phyloP scores from a whole-genome alignment of 2,329 filamentous ascomycete species.

The Penicillium sp. region DNA sequence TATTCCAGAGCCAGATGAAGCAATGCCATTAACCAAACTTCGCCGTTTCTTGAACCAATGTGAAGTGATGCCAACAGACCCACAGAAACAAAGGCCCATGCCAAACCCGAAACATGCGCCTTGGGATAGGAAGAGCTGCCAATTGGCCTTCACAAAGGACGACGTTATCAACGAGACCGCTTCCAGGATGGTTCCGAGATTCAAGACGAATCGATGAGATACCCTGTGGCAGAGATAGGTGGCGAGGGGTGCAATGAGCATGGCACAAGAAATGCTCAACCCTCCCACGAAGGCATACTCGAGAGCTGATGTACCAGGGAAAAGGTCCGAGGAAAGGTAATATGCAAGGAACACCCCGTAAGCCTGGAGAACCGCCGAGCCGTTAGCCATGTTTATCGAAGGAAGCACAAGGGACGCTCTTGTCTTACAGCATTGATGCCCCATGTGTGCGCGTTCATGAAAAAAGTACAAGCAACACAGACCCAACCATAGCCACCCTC shows the following conservation, averaged over 20 bases:
- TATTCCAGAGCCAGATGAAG: conserved; percentile 23
- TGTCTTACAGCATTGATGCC: conserved; percentile 24
- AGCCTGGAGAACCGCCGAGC: neutral
- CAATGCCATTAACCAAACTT: conserved; percentile 33
- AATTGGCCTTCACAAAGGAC: neutral
- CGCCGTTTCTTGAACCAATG: conserved; percentile 33
- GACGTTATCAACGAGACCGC: neutral
- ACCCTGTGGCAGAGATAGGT: conserved; percentile 20
- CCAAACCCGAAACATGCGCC: conserved; percentile 18
- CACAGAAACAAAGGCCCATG: conserved; percentile 21
- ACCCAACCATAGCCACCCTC: conserved; percentile 37
- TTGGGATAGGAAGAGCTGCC: neutral
- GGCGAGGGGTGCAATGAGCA: conserved; percentile 29
- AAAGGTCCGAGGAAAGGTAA: neutral
- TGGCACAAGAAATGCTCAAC: conserved; percentile 28
- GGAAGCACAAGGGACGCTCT: neutral
- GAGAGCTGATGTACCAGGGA: conserved; percentile 14
- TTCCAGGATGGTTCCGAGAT: neutral
- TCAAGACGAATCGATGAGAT: conserved; percentile 19
- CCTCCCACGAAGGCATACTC: conserved; percentile 34
- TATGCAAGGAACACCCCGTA: neutral
- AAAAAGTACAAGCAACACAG: conserved; percentile 25
- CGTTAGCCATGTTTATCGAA: neutral
- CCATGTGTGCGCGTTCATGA: conserved; percentile 34
- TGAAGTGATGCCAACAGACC: conserved; percentile 15